Percentiles rank a stretch among this genome's conserved stretches.
Evolutionary conservation across 208 protist genomes (phyloP).

Genomic region (Acanthamoeba healyi): DNA sequence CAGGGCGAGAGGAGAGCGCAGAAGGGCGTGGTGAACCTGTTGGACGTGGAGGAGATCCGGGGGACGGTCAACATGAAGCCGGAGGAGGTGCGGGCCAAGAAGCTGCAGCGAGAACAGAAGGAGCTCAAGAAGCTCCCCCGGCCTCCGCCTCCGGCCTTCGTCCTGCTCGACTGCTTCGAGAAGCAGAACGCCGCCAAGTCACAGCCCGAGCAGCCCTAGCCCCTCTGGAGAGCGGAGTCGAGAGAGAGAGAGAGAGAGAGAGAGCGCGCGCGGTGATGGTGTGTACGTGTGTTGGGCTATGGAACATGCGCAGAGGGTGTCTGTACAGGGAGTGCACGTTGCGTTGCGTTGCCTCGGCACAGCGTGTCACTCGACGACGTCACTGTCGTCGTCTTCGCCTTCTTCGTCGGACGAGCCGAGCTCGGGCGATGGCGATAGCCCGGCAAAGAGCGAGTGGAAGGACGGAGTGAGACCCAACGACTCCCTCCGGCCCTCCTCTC

Average conservation of each 20-base stretch:
- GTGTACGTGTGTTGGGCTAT: too few relatives aligned
- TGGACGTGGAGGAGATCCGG: slow-evolving; percentile 22
- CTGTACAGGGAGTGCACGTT: too few relatives aligned
- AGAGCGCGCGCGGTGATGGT: too few relatives aligned
- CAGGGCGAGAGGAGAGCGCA: too few relatives aligned
- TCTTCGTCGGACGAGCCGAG: not conserved
- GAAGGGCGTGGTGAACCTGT: not conserved
- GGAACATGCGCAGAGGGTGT: too few relatives aligned
- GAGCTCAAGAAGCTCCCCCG: slow-evolving; percentile 17
- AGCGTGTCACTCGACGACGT: too few relatives aligned
- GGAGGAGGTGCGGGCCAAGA: slow-evolving; percentile 9
- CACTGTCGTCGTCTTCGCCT: too few relatives aligned
- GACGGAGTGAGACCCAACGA: not conserved
- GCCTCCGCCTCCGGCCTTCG: not conserved
- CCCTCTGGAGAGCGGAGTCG: too few relatives aligned
- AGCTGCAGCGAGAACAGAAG: slow-evolving; percentile 2
- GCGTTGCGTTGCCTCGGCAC: too few relatives aligned
- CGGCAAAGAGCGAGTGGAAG: not conserved
- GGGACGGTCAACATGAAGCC: slow-evolving; percentile 28
- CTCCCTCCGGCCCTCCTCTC: not conserved
- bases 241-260: too few relatives aligned
- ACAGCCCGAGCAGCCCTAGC: too few relatives aligned
- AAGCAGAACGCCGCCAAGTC: not conserved
- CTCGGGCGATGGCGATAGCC: not conserved
- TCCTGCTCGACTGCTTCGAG: slow-evolving; percentile 2